phyloP scores from a whole-genome alignment of 179 eudicot species.

The Actinidia arguta region DNA sequence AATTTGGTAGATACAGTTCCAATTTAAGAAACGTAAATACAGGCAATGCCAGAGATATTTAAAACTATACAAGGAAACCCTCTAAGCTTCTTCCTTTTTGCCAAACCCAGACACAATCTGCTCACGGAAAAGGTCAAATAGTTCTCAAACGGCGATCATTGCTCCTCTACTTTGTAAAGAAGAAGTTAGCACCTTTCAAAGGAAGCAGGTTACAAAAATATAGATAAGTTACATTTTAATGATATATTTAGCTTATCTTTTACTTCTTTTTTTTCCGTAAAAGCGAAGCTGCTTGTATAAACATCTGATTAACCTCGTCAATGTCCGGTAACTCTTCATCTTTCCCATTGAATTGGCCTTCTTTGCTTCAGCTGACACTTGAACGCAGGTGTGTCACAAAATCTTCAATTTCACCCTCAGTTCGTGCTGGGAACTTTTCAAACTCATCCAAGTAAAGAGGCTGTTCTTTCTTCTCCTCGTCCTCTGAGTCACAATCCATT shows the following conservation, averaged over 20 bases:
- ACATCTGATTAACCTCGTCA: conserved; percentile 83
- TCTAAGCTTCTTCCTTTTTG: too few species aligned
- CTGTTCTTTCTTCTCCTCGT: conserved; percentile 45
- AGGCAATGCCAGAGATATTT: too few species aligned
- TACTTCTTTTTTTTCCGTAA: conserved; percentile 69
- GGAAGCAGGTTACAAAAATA: neutral
- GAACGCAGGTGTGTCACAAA: conserved; percentile 62
- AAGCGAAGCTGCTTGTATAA: conserved; percentile 87
- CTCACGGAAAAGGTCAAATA: neutral
- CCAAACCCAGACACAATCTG: neutral
- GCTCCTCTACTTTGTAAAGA: neutral
- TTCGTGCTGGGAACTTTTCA: conserved; percentile 69
- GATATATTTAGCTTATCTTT: neutral
- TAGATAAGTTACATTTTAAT: neutral
- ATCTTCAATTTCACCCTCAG: conserved; percentile 37
- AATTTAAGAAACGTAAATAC: too few species aligned
- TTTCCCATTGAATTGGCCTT: conserved; percentile 35
- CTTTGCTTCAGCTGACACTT: conserved; percentile 53
- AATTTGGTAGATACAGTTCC: too few species aligned
- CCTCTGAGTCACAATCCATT: conserved; percentile 68
- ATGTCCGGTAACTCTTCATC: conserved; percentile 53
- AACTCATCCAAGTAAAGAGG: conserved; percentile 79
- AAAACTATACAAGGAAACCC: too few species aligned
- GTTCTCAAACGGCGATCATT: neutral
- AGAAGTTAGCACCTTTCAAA: neutral